Evolutionary conservation across 768 basidiomycete species (phyloP).

Genomic region (Ramaria rubella): DNA sequence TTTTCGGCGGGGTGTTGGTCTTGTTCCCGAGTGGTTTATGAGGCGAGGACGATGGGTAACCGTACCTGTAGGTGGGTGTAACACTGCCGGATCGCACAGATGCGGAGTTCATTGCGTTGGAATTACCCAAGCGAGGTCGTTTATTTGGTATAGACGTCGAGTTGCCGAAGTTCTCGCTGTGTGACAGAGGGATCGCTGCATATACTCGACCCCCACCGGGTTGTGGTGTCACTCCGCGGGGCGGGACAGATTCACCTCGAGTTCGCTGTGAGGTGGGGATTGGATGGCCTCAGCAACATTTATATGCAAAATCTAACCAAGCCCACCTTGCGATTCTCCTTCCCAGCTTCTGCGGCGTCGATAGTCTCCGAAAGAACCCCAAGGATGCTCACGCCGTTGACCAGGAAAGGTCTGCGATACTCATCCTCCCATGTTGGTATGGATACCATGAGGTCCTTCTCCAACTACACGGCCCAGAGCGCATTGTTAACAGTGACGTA

Average conservation of each 20-base stretch:
- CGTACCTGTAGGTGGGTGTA: conserved; percentile 15
- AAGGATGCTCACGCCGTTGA: conserved; percentile 77
- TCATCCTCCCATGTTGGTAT: conserved; percentile 86
- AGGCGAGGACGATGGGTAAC: conserved; percentile 8
- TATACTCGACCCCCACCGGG: conserved; percentile 30
- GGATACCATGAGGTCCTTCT: conserved; percentile 71
- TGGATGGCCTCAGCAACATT: neutral
- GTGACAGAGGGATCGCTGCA: conserved; percentile 57
- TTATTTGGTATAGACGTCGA: conserved; percentile 53
- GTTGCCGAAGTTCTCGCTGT: conserved; percentile 35
- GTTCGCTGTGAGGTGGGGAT: conserved; percentile 1
- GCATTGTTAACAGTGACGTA: neutral
- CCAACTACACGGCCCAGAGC: conserved; percentile 48
- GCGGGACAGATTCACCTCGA: conserved; percentile 52
- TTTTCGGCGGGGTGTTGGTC: neutral
- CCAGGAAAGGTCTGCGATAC: conserved; percentile 67
- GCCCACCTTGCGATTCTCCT: conserved; percentile 65
- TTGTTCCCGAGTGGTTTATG: neutral
- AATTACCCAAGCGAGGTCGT: conserved; percentile 50
- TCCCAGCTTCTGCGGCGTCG: conserved; percentile 51
- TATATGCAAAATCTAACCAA: neutral
- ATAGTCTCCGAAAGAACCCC: conserved; percentile 69
- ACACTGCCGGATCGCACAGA: conserved; percentile 29
- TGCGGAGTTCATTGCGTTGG: conserved; percentile 53
- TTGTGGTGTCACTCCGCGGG: conserved; percentile 55